phyloP scores from a whole-genome alignment of 1,139 yeast species.

The Nakaseomyces kungkrabaensis region DNA sequence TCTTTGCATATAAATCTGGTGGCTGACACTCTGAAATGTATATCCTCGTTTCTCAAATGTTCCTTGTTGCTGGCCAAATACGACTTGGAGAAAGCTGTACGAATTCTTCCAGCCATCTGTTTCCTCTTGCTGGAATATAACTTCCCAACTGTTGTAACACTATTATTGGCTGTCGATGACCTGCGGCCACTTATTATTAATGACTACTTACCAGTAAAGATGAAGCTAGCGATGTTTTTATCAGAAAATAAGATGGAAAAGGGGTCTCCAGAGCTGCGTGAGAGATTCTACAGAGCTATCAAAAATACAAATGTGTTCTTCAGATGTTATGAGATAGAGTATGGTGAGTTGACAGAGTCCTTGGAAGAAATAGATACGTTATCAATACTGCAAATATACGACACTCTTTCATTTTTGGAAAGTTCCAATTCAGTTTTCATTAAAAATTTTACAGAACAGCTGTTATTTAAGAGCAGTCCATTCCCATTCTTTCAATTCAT shows the following conservation, averaged over 20 bases:
- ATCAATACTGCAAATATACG: constrained; percentile 15
- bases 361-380: constrained; percentile 9
- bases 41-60: constrained; percentile 9
- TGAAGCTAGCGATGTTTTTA: constrained; percentile 10
- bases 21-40: constrained; percentile 9
- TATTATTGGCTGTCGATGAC: constrained; percentile 9
- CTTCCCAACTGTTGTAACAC: constrained; percentile 11
- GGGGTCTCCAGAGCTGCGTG: constrained; percentile 10
- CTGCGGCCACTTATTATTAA: constrained; percentile 11
- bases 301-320: constrained; percentile 7
- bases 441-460: constrained; percentile 21
- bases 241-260: constrained; percentile 8
- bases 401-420: constrained; percentile 16
- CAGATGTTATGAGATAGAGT: constrained; percentile 4
- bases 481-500: constrained; percentile 23
- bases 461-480: constrained; percentile 22
- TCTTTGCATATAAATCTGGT: constrained; percentile 1
- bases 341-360: background rate
- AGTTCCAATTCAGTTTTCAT: constrained; percentile 21
- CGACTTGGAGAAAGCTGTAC: constrained; percentile 10
- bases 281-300: constrained; percentile 9
- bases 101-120: constrained; percentile 9
- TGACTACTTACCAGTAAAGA: constrained; percentile 11
- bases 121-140: constrained; percentile 10
- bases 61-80: constrained; percentile 6